These are phyloP conservation scores for Biscutella auriculata DNA, from an alignment of 441 rosid genomes.

Conservation along the genomic window DNA sequence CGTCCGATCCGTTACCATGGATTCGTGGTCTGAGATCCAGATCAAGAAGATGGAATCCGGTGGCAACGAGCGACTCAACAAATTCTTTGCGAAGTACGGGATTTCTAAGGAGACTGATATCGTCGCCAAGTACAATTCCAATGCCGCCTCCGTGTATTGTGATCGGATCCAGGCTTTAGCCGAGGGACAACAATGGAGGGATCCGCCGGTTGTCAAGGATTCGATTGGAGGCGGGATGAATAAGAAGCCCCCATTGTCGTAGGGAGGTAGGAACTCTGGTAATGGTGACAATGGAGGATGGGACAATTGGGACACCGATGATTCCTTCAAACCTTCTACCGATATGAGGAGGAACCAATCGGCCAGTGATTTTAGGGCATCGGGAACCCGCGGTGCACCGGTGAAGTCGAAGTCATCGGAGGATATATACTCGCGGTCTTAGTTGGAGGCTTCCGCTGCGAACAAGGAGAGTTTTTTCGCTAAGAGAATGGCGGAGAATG, in stretches of 20 bases:
- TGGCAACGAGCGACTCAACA: constrained; percentile 70
- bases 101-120: constrained; percentile 70
- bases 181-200: constrained; percentile 75
- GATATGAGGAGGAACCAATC: constrained; percentile 84
- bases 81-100: constrained; percentile 58
- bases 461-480: constrained; percentile 69
- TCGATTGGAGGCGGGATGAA: constrained; percentile 24
- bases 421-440: constrained; percentile 61
- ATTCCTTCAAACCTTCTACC: constrained; percentile 36
- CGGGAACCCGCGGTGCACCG: constrained; percentile 28
- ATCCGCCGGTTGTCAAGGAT: constrained; percentile 76
- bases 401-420: constrained; percentile 63
- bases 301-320: constrained; percentile 90
- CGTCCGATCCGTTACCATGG: constrained; percentile 97
- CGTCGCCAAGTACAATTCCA: constrained; percentile 66
- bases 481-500: constrained; percentile 60
- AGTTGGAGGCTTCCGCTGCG: constrained; percentile 82
- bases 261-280: constrained; percentile 20
- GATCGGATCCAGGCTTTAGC: constrained; percentile 78
- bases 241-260: constrained; percentile 47
- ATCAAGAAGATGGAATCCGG: constrained; percentile 92
- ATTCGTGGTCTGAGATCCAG: constrained; percentile 99
- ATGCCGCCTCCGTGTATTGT: constrained; percentile 67
- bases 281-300: constrained; percentile 37
- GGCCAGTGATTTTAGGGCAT: constrained; percentile 50